phyloP scores from a whole-genome alignment of 805 yeast species.

The Saturnispora galanensis region DNA sequence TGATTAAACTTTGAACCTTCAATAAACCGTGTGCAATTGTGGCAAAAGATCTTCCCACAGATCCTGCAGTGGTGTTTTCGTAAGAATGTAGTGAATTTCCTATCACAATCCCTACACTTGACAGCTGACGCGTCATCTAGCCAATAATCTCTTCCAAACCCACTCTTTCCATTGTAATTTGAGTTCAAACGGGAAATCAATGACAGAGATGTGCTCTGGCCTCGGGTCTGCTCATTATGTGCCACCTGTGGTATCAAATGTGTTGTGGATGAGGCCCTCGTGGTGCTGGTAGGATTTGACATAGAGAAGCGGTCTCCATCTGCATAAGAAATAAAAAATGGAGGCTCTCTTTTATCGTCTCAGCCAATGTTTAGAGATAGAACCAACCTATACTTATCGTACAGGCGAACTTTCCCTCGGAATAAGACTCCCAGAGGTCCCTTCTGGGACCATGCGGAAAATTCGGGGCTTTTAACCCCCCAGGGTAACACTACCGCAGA shows the following conservation, averaged over 20 bases:
- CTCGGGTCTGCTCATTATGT: background rate
- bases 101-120: constrained; percentile 78
- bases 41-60: constrained; percentile 93
- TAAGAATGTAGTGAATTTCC: constrained; percentile 73
- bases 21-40: constrained; percentile 65
- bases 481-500: background rate
- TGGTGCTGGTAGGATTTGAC: constrained; percentile 2
- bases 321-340: background rate
- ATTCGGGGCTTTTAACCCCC: constrained; percentile 42
- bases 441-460: constrained; percentile 33
- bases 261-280: constrained; percentile 4
- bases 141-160: constrained; percentile 79
- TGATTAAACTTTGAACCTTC: constrained; percentile 55
- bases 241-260: constrained; percentile 3
- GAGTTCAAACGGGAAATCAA: constrained; percentile 15
- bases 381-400: constrained; percentile 84
- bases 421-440: constrained; percentile 29
- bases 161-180: constrained; percentile 20
- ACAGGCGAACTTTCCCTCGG: constrained; percentile 82
- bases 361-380: constrained; percentile 76
- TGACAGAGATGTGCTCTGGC: background rate
- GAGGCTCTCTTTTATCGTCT: background rate
- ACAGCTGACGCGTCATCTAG: constrained; percentile 89
- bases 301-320: constrained; percentile 1
- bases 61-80: constrained; percentile 92